Evolutionary conservation across 345 rosid genomes (phyloP).

Genomic region (Populus simonii): DNA sequence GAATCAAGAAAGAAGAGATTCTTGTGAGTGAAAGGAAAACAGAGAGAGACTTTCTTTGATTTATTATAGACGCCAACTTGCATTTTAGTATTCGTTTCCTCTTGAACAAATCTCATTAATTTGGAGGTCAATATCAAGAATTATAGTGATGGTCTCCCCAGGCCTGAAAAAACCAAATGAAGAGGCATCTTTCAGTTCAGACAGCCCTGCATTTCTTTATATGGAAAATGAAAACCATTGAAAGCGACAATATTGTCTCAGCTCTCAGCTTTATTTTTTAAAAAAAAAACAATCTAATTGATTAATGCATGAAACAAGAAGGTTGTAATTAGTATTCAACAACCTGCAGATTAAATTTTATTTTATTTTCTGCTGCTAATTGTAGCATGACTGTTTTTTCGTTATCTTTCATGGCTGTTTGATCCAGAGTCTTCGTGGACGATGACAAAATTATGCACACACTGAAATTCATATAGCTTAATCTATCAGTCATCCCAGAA

Average conservation of each 20-base stretch:
- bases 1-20: not conserved
- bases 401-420: too few species aligned
- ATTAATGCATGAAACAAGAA: too few species aligned
- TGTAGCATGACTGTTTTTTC: not conserved
- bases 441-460: too few species aligned
- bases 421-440: too few species aligned
- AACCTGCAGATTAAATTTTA: not conserved
- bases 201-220: not conserved
- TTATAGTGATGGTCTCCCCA: not conserved
- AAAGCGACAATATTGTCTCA: not conserved
- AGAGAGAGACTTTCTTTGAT: not conserved
- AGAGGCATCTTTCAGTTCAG: not conserved
- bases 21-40: not conserved
- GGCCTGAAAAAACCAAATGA: not conserved
- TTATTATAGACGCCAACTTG: not conserved
- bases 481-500: not conserved
- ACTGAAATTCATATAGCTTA: too few species aligned
- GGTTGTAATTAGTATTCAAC: too few species aligned
- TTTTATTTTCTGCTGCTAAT: not conserved
- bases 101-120: not conserved
- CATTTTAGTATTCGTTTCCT: not conserved
- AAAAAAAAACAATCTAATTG: too few species aligned
- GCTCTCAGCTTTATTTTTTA: not conserved
- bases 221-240: not conserved
- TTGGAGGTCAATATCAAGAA: conserved; percentile 1